These are phyloP conservation scores for Backusella sp. DNA, from an alignment of 192 early-diverging fungal species.

Conservation along the genomic window DNA sequence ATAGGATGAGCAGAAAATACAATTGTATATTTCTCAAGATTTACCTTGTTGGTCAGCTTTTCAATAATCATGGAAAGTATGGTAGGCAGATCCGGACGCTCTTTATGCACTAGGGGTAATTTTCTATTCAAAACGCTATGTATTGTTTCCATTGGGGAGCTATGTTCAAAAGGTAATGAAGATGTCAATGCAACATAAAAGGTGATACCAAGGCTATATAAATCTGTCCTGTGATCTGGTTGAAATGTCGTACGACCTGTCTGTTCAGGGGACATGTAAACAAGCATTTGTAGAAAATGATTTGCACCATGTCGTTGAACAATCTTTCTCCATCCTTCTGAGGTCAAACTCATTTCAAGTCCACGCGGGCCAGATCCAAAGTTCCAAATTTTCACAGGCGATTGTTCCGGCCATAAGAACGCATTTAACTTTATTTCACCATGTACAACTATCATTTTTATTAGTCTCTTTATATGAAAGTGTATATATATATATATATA, in stretches of 20 bases:
- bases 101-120: conserved; percentile 23
- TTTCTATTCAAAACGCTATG: conserved; percentile 29
- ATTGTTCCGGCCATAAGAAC: conserved; percentile 25
- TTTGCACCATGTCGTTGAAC: conserved; percentile 6
- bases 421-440: conserved; percentile 29
- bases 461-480: neutral
- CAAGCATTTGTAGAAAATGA: conserved; percentile 23
- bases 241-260: conserved; percentile 32
- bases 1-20: too few species aligned
- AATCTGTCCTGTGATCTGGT: conserved; percentile 36
- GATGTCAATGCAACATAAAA: conserved; percentile 29
- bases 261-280: conserved; percentile 37
- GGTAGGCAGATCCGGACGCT: conserved; percentile 19
- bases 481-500: too few species aligned
- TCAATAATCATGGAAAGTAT: conserved; percentile 30
- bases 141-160: conserved; percentile 31
- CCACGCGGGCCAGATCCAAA: conserved; percentile 25
- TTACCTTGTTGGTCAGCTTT: conserved; percentile 35
- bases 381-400: conserved; percentile 19
- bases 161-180: conserved; percentile 23
- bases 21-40: neutral
- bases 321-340: conserved; percentile 24
- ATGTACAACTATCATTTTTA: conserved; percentile 25
- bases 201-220: conserved; percentile 35
- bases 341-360: conserved; percentile 21